Base-by-base conservation (phyloP, 1,284 basidiomycete species). In the Xerocomus nothofagi region DNA sequence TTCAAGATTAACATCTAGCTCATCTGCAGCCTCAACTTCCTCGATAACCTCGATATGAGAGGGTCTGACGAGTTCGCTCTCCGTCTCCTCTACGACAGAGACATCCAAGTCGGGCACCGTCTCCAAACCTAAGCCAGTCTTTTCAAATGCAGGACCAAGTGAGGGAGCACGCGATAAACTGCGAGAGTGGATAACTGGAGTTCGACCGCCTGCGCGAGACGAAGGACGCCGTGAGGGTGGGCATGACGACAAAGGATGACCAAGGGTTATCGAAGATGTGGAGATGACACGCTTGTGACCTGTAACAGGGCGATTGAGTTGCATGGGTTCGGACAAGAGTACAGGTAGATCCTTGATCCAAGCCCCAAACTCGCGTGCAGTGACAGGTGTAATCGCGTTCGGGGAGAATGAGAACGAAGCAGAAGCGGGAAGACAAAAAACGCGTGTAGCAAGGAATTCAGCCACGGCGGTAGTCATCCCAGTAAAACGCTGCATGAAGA, bases 401-500 rank as follows among this genome's bases (percentile, higher is more conserved):
- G 44, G 41, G 2, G 42, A 61, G 1, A 37, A 77, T 68, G 62
- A 58, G 12, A 61, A 64, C 3, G 60, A 65, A 32, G 54, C 54
- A 24, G 58, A 53, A 15, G 50, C 44, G 31, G 92, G 81, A 57
- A 95, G 81, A 69, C 88, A 93, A 67, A 99, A 95, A 11, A 99
- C 91, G 44, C 82, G 82, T 54, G 82, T 80, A 48, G 92, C 85
- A 42, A 99, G 80, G 68, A 92, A 94, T 24, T 88, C 82, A 1
- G 96, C 94, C 33, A 98, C 92, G 49, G 80, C 79, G 39, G 78
- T 76, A 15, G 92, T 93, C 82, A 99, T 95, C 54, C 96, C 96
- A 20, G 91, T 81, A 71, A 98, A 98, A 45, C 93, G 86, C 54
- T 83, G 77, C 75, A 92, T 82, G 67, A 99, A 87, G 73, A 98